Conservation (phyloP, 176 grass and related monocot genomes). For the Eremochloa ophiuroides region DNA sequence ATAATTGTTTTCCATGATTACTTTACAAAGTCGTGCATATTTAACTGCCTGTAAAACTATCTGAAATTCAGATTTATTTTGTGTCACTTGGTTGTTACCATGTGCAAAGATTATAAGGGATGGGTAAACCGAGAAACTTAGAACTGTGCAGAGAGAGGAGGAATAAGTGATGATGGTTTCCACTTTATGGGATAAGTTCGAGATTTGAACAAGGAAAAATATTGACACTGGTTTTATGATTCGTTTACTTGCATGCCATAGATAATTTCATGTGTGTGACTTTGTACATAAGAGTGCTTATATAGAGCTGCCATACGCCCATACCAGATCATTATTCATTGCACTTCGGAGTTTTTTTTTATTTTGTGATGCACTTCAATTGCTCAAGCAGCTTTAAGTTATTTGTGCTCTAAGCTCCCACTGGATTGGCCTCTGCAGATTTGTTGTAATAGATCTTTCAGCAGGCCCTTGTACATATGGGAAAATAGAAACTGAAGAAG, state of each 20-base stretch:
- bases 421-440: conserved; percentile 53
- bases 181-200: not conserved
- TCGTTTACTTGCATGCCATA: conserved; percentile 2
- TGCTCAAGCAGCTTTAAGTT: conserved; percentile 12
- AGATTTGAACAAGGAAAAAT: not conserved
- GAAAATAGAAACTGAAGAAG: conserved; percentile 99
- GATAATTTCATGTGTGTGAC: not conserved
- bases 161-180: not conserved
- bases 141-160: not conserved
- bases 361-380: conserved; percentile 4
- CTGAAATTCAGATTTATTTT: conserved; percentile 2
- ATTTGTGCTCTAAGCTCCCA: conserved; percentile 16
- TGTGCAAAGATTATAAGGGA: not conserved
- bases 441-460: conserved; percentile 99
- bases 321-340: not conserved
- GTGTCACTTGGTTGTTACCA: conserved; percentile 2
- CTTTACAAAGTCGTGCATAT: not conserved
- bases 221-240: not conserved
- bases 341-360: not conserved
- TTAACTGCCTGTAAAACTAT: not conserved
- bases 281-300: not conserved
- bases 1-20: not conserved
- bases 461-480: conserved; percentile 98
- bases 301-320: not conserved
- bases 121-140: conserved; percentile 3